A percentile compares a stretch with the other conserved stretches of the same genome.
Evolutionary conservation across 306 rosid genomes (phyloP).

Genomic region (Prunus dulcis): DNA sequence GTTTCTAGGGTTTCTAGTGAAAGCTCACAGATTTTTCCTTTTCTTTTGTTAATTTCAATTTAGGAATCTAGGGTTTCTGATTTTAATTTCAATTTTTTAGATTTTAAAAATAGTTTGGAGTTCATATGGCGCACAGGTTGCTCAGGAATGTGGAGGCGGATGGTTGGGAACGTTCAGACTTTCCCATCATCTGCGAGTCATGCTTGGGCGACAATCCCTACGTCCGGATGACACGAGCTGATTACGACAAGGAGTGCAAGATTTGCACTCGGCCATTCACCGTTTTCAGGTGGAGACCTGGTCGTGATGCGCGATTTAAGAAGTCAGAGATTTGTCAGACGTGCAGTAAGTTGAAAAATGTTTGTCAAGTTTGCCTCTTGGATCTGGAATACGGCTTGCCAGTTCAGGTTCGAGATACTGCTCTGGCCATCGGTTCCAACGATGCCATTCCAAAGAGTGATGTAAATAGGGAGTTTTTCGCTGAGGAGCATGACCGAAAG

Average conservation of each 20-base stretch:
- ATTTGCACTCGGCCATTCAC: slow-evolving; percentile 93
- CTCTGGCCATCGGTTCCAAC: slow-evolving; percentile 66
- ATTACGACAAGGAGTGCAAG: slow-evolving; percentile 91
- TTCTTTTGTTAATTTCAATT: too few relatives aligned
- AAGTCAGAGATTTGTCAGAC: slow-evolving; percentile 91
- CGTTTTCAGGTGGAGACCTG: slow-evolving; percentile 91
- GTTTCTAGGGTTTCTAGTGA: too few relatives aligned
- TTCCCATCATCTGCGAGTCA: slow-evolving; percentile 47
- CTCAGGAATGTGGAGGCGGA: slow-evolving; percentile 43
- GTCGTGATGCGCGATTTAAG: slow-evolving; percentile 85
- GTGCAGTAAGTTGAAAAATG: slow-evolving; percentile 83
- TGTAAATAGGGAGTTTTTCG: slow-evolving; percentile 85
- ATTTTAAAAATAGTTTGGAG: too few relatives aligned
- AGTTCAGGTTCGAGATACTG: slow-evolving; percentile 87
- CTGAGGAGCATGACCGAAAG: slow-evolving; percentile 93
- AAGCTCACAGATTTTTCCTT: too few relatives aligned
- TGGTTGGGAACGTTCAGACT: slow-evolving; percentile 51
- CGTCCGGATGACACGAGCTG: slow-evolving; percentile 47
- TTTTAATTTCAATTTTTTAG: too few relatives aligned
- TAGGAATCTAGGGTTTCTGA: too few relatives aligned
- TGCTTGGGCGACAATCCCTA: slow-evolving; percentile 48
- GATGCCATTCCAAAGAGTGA: slow-evolving; percentile 91
- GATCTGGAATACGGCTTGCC: slow-evolving; percentile 91
- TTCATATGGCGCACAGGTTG: slow-evolving; percentile 37
- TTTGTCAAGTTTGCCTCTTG: slow-evolving; percentile 88